Conservation (phyloP, 2,329 filamentous ascomycete species). For the Apiospora kogelbergensis region DNA sequence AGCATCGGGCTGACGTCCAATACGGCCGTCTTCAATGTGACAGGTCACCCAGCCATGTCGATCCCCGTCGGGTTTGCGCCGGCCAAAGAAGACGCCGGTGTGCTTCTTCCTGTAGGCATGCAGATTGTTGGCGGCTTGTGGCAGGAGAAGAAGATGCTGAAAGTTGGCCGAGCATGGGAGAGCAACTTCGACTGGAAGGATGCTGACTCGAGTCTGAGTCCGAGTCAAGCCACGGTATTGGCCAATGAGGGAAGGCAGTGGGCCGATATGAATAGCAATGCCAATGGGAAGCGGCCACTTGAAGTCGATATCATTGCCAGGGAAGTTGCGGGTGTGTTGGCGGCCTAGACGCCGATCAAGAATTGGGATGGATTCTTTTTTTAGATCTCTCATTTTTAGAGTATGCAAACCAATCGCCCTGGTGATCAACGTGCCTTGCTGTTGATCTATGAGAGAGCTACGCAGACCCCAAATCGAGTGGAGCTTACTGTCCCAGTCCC, state of each 20-base stretch:
- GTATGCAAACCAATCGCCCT: background rate
- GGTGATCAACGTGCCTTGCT: background rate
- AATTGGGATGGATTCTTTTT: too few relatives aligned
- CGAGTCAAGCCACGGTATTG: background rate
- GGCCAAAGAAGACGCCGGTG: constrained; percentile 36
- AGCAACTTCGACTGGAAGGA: constrained; percentile 42
- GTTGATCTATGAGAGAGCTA: background rate
- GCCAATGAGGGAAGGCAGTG: background rate
- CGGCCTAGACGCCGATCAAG: background rate
- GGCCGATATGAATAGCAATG: background rate
- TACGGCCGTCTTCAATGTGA: constrained; percentile 57
- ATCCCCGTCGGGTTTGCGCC: constrained; percentile 49
- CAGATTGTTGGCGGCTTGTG: constrained; percentile 54
- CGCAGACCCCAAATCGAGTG: background rate
- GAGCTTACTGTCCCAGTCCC: background rate
- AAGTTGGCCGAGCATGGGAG: constrained; percentile 48
- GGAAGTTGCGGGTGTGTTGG: background rate
- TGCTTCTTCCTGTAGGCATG: constrained; percentile 50
- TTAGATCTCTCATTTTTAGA: background rate
- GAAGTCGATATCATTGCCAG: background rate
- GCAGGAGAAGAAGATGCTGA: constrained; percentile 47
- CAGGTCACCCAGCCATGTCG: constrained; percentile 55
- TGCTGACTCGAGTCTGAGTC: background rate
- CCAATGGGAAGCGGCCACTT: background rate
- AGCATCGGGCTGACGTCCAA: constrained; percentile 56